Evolutionary conservation across 2,329 filamentous ascomycete genomes (phyloP).

Genomic region (Fusarium nanum): DNA sequence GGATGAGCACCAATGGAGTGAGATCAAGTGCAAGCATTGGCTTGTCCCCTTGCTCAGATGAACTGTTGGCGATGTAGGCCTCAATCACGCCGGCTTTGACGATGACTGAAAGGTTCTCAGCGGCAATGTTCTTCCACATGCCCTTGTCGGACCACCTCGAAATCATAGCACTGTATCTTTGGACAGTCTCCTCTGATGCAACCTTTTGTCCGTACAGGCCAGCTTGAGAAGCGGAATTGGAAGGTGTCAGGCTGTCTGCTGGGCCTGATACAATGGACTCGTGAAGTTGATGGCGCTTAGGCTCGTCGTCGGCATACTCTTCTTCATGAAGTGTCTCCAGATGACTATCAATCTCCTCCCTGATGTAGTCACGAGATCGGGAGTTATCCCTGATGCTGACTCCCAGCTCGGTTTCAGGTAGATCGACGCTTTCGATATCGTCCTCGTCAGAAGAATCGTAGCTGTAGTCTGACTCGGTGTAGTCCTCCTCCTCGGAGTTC

Average conservation of each 20-base stretch:
- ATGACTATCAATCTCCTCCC: slow-evolving; percentile 50
- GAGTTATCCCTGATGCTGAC: slow-evolving; percentile 65
- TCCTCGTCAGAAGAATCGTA: slow-evolving; percentile 62
- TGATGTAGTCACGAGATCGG: slow-evolving; percentile 58
- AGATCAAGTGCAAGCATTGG: slow-evolving; percentile 80
- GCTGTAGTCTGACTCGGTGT: slow-evolving; percentile 64
- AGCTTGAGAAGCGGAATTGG: slow-evolving; percentile 83
- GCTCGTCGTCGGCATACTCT: slow-evolving; percentile 16
- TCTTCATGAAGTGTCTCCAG: slow-evolving; percentile 44
- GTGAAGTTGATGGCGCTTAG: slow-evolving; percentile 42
- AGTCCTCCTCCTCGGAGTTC: slow-evolving; percentile 51
- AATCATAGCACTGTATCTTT: slow-evolving; percentile 65
- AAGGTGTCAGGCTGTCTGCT: slow-evolving; percentile 76
- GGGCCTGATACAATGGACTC: slow-evolving; percentile 61
- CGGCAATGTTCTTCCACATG: slow-evolving; percentile 68
- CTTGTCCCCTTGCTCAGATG: slow-evolving; percentile 52
- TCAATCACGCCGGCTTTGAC: slow-evolving; percentile 68
- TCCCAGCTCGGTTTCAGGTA: slow-evolving; percentile 68
- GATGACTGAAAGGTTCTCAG: slow-evolving; percentile 64
- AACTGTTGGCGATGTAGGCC: slow-evolving; percentile 59
- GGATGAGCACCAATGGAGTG: slow-evolving; percentile 89
- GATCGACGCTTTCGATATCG: slow-evolving; percentile 68
- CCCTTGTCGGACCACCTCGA: slow-evolving; percentile 73
- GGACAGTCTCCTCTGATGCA: slow-evolving; percentile 55
- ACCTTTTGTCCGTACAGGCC: slow-evolving; percentile 62